These are phyloP conservation scores for Chytriomyces hyalinus DNA, from an alignment of 192 early-diverging fungal species.

Conservation along the genomic window DNA sequence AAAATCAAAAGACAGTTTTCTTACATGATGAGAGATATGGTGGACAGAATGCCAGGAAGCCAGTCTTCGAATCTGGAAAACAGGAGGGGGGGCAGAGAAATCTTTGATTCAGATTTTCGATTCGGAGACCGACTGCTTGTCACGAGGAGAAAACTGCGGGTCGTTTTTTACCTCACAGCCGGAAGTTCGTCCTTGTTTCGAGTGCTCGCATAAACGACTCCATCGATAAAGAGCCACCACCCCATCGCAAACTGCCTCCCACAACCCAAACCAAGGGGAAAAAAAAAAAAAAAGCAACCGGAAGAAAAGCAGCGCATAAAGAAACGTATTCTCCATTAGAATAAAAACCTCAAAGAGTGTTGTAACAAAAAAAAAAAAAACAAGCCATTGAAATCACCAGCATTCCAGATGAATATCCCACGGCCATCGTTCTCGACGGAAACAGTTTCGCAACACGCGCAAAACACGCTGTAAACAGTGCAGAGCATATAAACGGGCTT, in stretches of 20 bases:
- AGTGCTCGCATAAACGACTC: constrained; percentile 38
- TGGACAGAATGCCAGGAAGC: constrained; percentile 58
- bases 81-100: too few relatives aligned
- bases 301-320: not conserved
- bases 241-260: constrained; percentile 48
- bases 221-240: constrained; percentile 64
- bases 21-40: constrained; percentile 54
- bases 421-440: constrained; percentile 34
- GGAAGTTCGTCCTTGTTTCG: constrained; percentile 16
- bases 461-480: not conserved
- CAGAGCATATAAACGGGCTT: not conserved
- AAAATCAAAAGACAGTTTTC: not conserved
- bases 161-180: not conserved
- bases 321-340: not conserved
- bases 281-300: not conserved
- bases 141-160: too few relatives aligned
- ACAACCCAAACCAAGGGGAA: not conserved
- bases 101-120: too few relatives aligned
- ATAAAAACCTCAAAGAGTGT: too few relatives aligned
- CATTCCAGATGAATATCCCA: constrained; percentile 44
- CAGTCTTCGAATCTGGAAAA: constrained; percentile 52
- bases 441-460: constrained; percentile 7
- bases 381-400: constrained; percentile 22
- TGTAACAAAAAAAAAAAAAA: too few relatives aligned
- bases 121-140: too few relatives aligned